Evolutionary conservation across 2,329 filamentous ascomycete species (phyloP).

Genomic region (Cercospora sp.): DNA sequence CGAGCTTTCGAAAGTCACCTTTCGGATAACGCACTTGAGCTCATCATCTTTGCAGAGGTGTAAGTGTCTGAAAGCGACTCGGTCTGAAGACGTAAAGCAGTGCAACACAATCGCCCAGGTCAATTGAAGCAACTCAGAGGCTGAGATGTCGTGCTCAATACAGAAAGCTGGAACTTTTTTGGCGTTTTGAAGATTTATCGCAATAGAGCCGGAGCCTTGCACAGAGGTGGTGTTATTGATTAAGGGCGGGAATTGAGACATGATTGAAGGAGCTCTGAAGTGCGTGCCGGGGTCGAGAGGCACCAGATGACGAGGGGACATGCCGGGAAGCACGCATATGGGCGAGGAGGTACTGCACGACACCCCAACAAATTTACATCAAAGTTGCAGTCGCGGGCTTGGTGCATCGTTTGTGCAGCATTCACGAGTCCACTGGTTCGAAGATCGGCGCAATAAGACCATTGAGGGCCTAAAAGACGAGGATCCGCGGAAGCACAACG

Average conservation of each 20-base stretch:
- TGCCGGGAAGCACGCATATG: neutral
- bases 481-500: neutral
- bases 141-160: neutral
- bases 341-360: neutral
- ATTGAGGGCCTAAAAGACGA: neutral
- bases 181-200: neutral
- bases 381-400: neutral
- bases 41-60: neutral
- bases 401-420: neutral
- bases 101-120: neutral
- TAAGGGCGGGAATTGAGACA: neutral
- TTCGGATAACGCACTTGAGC: neutral
- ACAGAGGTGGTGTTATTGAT: neutral
- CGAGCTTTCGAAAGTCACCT: neutral
- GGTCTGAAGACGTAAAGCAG: neutral
- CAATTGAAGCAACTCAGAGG: neutral
- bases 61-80: neutral
- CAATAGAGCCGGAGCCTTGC: neutral
- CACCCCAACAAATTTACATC: neutral
- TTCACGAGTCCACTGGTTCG: neutral
- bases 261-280: neutral
- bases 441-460: neutral
- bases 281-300: neutral
- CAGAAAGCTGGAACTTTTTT: too few species aligned
- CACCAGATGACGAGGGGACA: neutral